These are phyloP conservation scores for Seiridium cupressi DNA, from an alignment of 2,329 filamentous ascomycete species.

Conservation along the genomic window DNA sequence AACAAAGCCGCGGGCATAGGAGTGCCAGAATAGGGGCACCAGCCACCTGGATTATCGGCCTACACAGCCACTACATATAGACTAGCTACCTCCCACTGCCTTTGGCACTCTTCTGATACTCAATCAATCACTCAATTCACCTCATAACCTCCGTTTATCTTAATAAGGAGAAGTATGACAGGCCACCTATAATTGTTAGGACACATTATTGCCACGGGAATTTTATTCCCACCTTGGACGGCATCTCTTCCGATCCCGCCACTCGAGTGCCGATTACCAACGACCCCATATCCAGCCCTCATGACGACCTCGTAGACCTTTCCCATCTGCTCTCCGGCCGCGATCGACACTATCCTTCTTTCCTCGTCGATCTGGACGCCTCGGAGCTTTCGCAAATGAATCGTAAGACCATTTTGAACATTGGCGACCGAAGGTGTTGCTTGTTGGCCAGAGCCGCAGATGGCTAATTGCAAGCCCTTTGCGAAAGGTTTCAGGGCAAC, in stretches of 20 bases:
- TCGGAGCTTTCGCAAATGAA: background rate
- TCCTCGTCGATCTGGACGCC: background rate
- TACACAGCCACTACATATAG: too few relatives aligned
- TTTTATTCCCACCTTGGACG: background rate
- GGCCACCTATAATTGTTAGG: constrained; percentile 3
- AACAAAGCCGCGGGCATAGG: constrained; percentile 11
- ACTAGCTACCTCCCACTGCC: too few relatives aligned
- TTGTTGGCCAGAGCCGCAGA: background rate
- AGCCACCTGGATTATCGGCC: too few relatives aligned
- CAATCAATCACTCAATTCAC: too few relatives aligned
- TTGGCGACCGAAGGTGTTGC: background rate
- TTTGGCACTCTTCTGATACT: too few relatives aligned
- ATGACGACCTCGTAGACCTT: background rate
- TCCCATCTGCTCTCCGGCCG: background rate
- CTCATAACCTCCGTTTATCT: too few relatives aligned
- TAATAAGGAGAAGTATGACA: constrained; percentile 15
- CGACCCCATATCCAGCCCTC: background rate
- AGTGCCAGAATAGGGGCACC: too few relatives aligned
- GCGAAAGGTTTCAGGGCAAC: background rate
- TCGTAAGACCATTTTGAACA: background rate
- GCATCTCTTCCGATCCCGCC: background rate
- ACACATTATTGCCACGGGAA: background rate
- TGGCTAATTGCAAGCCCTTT: background rate
- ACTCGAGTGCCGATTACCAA: background rate
- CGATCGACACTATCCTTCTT: background rate